phyloP scores from a whole-genome alignment of 176 grass and related monocot species.

The Calamus simplicifolius region DNA sequence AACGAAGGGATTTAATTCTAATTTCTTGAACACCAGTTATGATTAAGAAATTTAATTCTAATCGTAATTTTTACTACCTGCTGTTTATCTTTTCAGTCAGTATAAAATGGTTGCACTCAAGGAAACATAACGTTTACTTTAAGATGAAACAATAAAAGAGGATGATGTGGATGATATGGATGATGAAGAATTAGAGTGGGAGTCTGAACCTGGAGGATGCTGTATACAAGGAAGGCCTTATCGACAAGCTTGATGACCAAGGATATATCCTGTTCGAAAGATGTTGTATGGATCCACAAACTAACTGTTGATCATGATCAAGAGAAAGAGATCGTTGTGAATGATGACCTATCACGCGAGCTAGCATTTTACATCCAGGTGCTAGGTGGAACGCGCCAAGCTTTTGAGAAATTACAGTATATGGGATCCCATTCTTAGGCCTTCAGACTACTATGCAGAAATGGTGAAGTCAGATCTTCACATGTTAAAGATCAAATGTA shows the following conservation, averaged over 20 bases:
- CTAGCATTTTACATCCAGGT: slow-evolving; percentile 85
- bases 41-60: too few species aligned
- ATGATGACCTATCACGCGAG: slow-evolving; percentile 80
- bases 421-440: slow-evolving; percentile 67
- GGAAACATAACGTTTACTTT: neutral
- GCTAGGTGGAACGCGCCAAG: slow-evolving; percentile 58
- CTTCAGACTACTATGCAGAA: too few species aligned
- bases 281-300: slow-evolving; percentile 75
- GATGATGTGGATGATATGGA: slow-evolving; percentile 29
- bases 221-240: slow-evolving; percentile 55
- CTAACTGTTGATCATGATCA: slow-evolving; percentile 56
- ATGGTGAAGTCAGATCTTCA: too few species aligned
- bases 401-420: slow-evolving; percentile 58
- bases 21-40: too few species aligned
- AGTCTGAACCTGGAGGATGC: slow-evolving; percentile 43
- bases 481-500: too few species aligned
- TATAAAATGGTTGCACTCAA: too few species aligned
- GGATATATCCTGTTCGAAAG: slow-evolving; percentile 69
- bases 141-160: slow-evolving; percentile 20
- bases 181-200: slow-evolving; percentile 34
- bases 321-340: slow-evolving; percentile 56
- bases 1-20: too few species aligned
- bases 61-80: too few species aligned
- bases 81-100: too few species aligned
- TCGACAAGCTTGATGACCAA: slow-evolving; percentile 72